Evolutionary conservation across 345 rosid species (phyloP), one percentile per base, ranked within the genome.

Genomic region (Pelargonium nanum): DNA sequence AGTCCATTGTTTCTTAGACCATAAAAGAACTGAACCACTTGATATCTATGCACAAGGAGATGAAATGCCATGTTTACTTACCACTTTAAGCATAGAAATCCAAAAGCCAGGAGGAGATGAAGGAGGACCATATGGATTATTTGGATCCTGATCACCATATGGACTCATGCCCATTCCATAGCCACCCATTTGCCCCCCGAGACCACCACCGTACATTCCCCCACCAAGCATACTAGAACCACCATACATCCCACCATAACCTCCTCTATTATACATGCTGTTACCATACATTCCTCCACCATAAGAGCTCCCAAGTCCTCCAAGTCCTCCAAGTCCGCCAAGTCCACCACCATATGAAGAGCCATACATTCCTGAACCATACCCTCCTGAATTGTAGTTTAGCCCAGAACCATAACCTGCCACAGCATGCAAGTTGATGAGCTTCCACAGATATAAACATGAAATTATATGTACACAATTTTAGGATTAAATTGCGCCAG

Each of bases 91-190:
- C 72, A 94, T 90, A 59, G 97, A 90, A 62, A 94, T 81, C 99
- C 99, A 94, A 68, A 94, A 90, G 59, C 99, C 87, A 19, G 99
- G 99, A 17, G 99, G 97, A 58, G 93, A 81, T 40, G 97, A 66
- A 25, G 97, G 96, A 68, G 72, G 78, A 50, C 87, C 92, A 70
- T 58, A 79, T 56, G 97, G 97, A 76, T 89, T 82, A 65, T 89
- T 92, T 2, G 89, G 95, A 80, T 87, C 97, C 78, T 87, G 97
- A 70, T 72, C 88, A 62, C 95, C 97, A 66, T 81, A 82, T 30
- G 88, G 95, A 75, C 84, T 75, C 88, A 77, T 85, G 53, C 98
- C 96, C 87, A 73, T 79, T 34, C 97, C 99, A 75, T 75, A 86
- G 65, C 92, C 90, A 73, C 99, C 96, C 96, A 92, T 85, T 10